Evolutionary conservation across 495 filamentous ascomycete species (phyloP).

Genomic region (Annulohypoxylon bovei): DNA sequence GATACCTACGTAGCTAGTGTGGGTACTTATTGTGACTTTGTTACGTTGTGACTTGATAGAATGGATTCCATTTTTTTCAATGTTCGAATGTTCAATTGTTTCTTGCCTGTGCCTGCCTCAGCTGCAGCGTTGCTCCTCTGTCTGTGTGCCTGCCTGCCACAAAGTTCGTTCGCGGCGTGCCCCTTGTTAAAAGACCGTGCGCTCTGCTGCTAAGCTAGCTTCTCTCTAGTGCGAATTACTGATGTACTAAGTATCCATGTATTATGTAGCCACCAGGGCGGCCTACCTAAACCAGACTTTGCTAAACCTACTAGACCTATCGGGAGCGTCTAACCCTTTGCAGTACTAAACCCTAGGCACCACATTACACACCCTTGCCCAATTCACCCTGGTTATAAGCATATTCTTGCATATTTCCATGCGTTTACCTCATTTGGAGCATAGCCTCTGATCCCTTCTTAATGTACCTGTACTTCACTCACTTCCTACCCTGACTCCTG

Average conservation of each 20-base stretch:
- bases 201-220: not conserved
- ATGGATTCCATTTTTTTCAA: not conserved
- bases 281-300: conserved; percentile 1
- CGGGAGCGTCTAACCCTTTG: conserved; percentile 32
- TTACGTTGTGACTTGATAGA: not conserved
- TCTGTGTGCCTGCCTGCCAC: conserved; percentile 30
- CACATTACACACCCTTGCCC: not conserved
- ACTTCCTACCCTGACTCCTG: conserved; percentile 38
- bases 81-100: not conserved
- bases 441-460: not conserved
- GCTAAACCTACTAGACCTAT: conserved; percentile 7
- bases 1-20: conserved; percentile 31
- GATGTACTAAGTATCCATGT: not conserved
- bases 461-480: conserved; percentile 30
- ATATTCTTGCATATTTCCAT: conserved; percentile 16
- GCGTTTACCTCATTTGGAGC: not conserved
- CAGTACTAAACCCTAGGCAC: conserved; percentile 37
- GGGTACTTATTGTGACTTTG: conserved; percentile 39
- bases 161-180: conserved; percentile 34
- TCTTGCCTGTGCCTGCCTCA: not conserved
- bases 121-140: not conserved
- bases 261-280: conserved; percentile 6
- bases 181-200: conserved; percentile 26
- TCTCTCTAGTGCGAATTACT: not conserved
- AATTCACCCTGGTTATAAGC: conserved; percentile 6